Base-by-base conservation (phyloP, 2,329 filamentous ascomycete species). In the Scleromitrula shiraiana region DNA sequence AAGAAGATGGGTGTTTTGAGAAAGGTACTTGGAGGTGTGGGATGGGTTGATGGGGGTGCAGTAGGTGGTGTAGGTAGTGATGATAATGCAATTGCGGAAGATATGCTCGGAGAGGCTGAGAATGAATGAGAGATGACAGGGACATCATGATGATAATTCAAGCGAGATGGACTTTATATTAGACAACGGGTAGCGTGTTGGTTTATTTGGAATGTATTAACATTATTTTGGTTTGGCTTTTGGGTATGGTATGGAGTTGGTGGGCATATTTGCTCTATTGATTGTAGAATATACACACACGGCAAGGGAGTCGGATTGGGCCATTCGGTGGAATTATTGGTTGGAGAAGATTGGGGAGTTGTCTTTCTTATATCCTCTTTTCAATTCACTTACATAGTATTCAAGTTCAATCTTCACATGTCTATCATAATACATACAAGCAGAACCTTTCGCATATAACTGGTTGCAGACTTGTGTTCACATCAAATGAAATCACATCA, bases 1-100 rank as follows among this genome's bases (percentile, higher is more conserved):
- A 69, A 68, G 50, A 70, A 75, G 37, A 80, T 83, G 77, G 65
- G 52, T 2, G 66, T 77, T 17, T 57, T 83, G 52, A 70, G 70
- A 43, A 74, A 67, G 56, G 72, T 81, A 2, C 71, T 78, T 7
- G 70, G 49, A 35, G 51, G 60, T 22, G 33, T 14, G 6, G 48
- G 46, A 29, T 60, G 41, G 52, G 66, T 6, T 60, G 52, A 41
- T 39, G 46, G 38, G 38, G 38, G 40, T 8, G 36, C 17, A 24
- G 24, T 46, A 44, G 50, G 41, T 22, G 40, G 20, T 23, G 15
- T 14, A n/a, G 47, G 33, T 22, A 41, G 15, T 23, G 48, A 17
- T 27, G 50, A 35, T 15, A 27, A 41, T 23, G 46, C 23, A 14
- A 8, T n/a, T 7, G 30, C 8, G n/a, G 30, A 24, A 15, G 36